Conservation (phyloP, 176 grass and related monocot genomes). For the Aegilops tauschii region DNA sequence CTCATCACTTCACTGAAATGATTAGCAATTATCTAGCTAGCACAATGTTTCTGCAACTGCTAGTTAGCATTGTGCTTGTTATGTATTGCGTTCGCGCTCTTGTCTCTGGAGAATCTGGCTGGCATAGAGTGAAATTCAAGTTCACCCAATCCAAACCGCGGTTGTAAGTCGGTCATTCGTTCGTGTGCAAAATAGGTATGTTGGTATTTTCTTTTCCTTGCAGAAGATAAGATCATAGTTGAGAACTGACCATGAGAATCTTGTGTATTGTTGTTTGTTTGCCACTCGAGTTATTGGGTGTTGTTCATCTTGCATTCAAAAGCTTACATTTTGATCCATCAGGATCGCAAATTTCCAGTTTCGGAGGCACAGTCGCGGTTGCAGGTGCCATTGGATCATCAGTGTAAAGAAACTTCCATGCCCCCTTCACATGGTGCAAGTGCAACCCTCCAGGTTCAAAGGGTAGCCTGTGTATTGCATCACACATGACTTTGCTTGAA, state of each 20-base stretch:
- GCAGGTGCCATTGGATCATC: not conserved
- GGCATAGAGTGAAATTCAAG: not conserved
- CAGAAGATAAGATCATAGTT: not conserved
- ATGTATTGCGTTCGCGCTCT: not conserved
- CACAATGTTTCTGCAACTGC: slow-evolving; percentile 2
- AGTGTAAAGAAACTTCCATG: not conserved
- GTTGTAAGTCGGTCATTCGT: slow-evolving; percentile 11
- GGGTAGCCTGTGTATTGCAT: not conserved
- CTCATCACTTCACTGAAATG: not conserved
- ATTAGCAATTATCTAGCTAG: slow-evolving; percentile 28
- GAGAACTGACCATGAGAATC: not conserved
- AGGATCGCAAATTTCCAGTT: slow-evolving; percentile 21
- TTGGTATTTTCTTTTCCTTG: slow-evolving; percentile 14
- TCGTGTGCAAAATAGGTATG: slow-evolving; percentile 27
- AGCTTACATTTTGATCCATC: slow-evolving; percentile 25
- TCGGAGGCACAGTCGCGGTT: not conserved
- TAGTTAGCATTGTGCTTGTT: slow-evolving; percentile 10
- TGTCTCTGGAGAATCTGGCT: not conserved
- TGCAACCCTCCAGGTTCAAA: slow-evolving; percentile 5
- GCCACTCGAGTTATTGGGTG: not conserved
- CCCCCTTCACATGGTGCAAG: not conserved
- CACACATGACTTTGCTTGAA: not conserved
- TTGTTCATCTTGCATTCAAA: not conserved
- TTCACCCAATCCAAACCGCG: not conserved
- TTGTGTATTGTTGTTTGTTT: not conserved